Conservation (phyloP, 1,139 yeast species). For the Magnusiomyces sp. region DNA sequence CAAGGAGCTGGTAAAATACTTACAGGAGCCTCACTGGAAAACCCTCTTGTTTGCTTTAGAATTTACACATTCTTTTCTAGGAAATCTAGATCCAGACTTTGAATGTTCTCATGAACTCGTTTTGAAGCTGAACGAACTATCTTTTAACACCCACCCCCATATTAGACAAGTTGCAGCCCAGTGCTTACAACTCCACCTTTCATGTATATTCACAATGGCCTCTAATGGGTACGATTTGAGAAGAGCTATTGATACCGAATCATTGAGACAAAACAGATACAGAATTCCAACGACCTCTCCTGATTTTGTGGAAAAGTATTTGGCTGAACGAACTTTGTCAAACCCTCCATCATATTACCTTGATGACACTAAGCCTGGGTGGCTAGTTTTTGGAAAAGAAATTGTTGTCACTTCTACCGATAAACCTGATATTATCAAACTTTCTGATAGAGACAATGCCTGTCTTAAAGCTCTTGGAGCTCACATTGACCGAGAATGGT, state of each 20-base stretch:
- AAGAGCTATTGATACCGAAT: conserved; percentile 23
- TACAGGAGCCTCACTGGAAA: conserved; percentile 50
- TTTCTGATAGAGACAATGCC: conserved; percentile 35
- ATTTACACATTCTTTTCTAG: conserved; percentile 47
- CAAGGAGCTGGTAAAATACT: conserved; percentile 7
- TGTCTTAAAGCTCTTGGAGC: conserved; percentile 42
- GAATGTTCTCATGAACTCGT: conserved; percentile 33
- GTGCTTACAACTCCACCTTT: conserved; percentile 56
- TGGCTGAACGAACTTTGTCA: conserved; percentile 43
- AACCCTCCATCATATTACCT: conserved; percentile 26
- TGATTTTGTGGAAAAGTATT: conserved; percentile 39
- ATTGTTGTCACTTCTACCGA: conserved; percentile 41
- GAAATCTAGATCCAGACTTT: conserved; percentile 39
- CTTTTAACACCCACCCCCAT: conserved; percentile 66
- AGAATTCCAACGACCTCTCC: conserved; percentile 38
- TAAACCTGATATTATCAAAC: conserved; percentile 27
- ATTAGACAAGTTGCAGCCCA: conserved; percentile 41
- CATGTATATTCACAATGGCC: conserved; percentile 49
- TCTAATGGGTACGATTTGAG: conserved; percentile 45
- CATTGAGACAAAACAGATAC: conserved; percentile 29
- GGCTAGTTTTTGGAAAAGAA: conserved; percentile 68
- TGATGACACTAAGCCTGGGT: conserved; percentile 51
- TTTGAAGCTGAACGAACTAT: conserved; percentile 41
- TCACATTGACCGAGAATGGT: conserved; percentile 49
- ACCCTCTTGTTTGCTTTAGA: conserved; percentile 1